Evolutionary conservation across 192 early-diverging fungal species (phyloP).

Genomic region (Coemansia sp.): DNA sequence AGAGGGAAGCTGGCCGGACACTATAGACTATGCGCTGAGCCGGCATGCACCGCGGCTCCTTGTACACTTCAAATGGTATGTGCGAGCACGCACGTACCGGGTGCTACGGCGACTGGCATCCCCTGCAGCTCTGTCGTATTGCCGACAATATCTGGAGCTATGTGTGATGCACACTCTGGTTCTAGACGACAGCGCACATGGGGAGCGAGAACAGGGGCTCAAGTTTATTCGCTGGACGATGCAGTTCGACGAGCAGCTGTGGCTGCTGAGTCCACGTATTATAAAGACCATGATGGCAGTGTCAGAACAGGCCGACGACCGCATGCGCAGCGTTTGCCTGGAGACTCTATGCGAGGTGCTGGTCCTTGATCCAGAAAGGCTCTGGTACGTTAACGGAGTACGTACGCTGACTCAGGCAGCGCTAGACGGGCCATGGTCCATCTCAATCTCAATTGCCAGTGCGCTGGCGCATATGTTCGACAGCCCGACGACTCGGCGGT

Average conservation of each 20-base stretch:
- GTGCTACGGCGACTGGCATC: slow-evolving; percentile 33
- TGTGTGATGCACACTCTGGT: slow-evolving; percentile 39
- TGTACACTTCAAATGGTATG: slow-evolving; percentile 42
- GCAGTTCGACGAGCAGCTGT: slow-evolving; percentile 23
- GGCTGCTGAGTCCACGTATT: slow-evolving; percentile 37
- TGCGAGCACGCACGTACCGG: slow-evolving; percentile 46
- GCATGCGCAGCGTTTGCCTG: slow-evolving; percentile 47
- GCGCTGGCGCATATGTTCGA: slow-evolving; percentile 44
- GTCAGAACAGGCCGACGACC: slow-evolving; percentile 51
- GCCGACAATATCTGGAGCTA: slow-evolving; percentile 42
- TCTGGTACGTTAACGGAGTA: slow-evolving; percentile 45
- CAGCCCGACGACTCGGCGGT: slow-evolving; percentile 29
- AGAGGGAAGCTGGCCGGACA: neutral
- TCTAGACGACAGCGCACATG: slow-evolving; percentile 34
- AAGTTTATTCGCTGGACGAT: slow-evolving; percentile 51
- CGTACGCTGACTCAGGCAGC: slow-evolving; percentile 43
- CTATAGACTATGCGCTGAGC: slow-evolving; percentile 9
- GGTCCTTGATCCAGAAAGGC: slow-evolving; percentile 28
- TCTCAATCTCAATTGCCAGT: slow-evolving; percentile 36
- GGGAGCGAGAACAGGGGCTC: slow-evolving; percentile 53
- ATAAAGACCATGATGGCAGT: slow-evolving; percentile 47
- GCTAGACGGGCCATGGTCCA: slow-evolving; percentile 51
- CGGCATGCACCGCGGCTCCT: slow-evolving; percentile 37
- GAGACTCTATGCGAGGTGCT: slow-evolving; percentile 52
- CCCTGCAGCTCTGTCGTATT: slow-evolving; percentile 28